These are phyloP conservation scores for Diplocarpon rosae DNA, from an alignment of 2,329 filamentous ascomycete species.

Conservation along the genomic window DNA sequence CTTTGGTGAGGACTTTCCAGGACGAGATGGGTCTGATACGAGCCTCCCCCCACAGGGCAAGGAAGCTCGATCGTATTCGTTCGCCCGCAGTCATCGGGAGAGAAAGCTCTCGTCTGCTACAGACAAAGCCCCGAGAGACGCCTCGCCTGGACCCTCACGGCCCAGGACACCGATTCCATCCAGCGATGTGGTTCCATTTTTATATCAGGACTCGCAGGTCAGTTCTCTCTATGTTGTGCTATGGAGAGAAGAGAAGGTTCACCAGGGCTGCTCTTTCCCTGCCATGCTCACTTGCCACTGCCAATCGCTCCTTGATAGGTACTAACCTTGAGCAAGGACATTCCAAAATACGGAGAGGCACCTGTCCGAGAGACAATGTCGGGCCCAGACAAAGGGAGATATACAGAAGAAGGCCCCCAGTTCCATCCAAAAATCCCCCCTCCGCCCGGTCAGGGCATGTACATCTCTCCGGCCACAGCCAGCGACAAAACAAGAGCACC, in stretches of 20 bases:
- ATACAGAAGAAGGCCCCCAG: constrained; percentile 37
- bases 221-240: constrained; percentile 28
- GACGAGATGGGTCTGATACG: constrained; percentile 62
- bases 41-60: constrained; percentile 45
- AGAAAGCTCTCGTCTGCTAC: constrained; percentile 72
- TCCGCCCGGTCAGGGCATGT: constrained; percentile 44
- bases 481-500: constrained; percentile 60
- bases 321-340: constrained; percentile 42
- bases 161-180: constrained; percentile 79
- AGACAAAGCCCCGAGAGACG: constrained; percentile 51
- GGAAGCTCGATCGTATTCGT: constrained; percentile 53
- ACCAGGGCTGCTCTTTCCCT: not conserved
- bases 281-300: not conserved
- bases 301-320: not conserved
- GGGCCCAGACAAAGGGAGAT: constrained; percentile 59
- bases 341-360: constrained; percentile 65
- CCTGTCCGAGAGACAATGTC: constrained; percentile 61
- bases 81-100: constrained; percentile 49
- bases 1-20: constrained; percentile 81
- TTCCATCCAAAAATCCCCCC: constrained; percentile 51
- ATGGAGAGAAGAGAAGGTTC: not conserved
- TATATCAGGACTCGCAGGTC: constrained; percentile 79
- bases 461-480: constrained; percentile 52
- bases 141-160: constrained; percentile 64
- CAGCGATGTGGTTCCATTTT: constrained; percentile 93